These are phyloP conservation scores for Silene conica DNA, from an alignment of 148 eudicot species.

Conservation along the genomic window DNA sequence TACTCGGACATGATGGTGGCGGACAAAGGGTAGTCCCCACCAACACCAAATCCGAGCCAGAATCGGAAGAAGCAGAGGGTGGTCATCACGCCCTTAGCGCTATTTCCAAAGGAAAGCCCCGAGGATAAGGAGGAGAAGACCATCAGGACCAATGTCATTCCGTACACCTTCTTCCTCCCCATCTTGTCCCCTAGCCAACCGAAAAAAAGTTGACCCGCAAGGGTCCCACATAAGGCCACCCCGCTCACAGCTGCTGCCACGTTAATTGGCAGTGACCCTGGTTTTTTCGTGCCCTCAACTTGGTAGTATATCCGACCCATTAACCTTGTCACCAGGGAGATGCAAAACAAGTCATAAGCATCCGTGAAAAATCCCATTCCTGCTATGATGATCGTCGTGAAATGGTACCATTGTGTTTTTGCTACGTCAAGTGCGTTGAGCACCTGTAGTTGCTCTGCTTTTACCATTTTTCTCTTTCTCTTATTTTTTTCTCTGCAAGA, in stretches of 20 bases:
- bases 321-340: slow-evolving; percentile 61
- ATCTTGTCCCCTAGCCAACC: slow-evolving; percentile 77
- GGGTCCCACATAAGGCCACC: slow-evolving; percentile 66
- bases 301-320: slow-evolving; percentile 70
- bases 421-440: slow-evolving; percentile 62
- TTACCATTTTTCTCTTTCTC: slow-evolving; percentile 20
- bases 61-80: slow-evolving; percentile 82
- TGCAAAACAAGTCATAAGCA: slow-evolving; percentile 70
- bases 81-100: slow-evolving; percentile 50
- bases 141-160: slow-evolving; percentile 59
- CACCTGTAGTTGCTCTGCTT: slow-evolving; percentile 31
- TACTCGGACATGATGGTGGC: slow-evolving; percentile 86
- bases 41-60: slow-evolving; percentile 83
- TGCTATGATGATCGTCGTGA: slow-evolving; percentile 62
- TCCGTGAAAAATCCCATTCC: slow-evolving; percentile 90
- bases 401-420: slow-evolving; percentile 62
- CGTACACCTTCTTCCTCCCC: slow-evolving; percentile 66
- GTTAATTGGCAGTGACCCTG: slow-evolving; percentile 56
- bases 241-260: slow-evolving; percentile 61
- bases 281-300: slow-evolving; percentile 18
- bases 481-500: too few relatives aligned
- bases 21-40: slow-evolving; percentile 71
- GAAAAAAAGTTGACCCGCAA: slow-evolving; percentile 65
- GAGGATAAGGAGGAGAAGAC: slow-evolving; percentile 57
- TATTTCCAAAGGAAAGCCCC: slow-evolving; percentile 46